A percentile compares a stretch with the other conserved stretches of the same genome.
Evolutionary conservation across 2,329 filamentous ascomycete genomes (phyloP).

Genomic region (Colletotrichum euphorbiae): DNA sequence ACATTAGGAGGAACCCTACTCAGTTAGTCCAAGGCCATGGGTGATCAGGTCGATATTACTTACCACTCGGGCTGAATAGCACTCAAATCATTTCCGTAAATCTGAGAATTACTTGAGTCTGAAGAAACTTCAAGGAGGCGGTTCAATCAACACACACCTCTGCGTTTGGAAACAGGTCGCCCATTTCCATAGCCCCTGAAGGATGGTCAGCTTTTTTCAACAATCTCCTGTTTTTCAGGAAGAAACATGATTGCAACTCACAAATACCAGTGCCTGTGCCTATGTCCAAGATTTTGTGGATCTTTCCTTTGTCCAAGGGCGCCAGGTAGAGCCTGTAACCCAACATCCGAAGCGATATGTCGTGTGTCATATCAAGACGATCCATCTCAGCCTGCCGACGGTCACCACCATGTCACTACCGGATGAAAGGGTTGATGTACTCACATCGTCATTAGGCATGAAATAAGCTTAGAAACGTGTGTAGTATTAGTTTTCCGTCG

Average conservation of each 20-base stretch:
- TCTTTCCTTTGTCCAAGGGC: too few species aligned
- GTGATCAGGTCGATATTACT: not conserved
- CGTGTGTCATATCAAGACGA: too few species aligned
- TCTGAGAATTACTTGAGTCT: not conserved
- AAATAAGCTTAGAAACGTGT: too few species aligned
- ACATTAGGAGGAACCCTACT: constrained; percentile 69
- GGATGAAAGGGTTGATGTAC: too few species aligned
- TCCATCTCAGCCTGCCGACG: too few species aligned
- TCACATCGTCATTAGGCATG: too few species aligned
- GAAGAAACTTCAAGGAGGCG: not conserved
- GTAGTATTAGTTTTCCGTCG: too few species aligned
- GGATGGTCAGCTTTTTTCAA: not conserved
- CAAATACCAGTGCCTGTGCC: not conserved
- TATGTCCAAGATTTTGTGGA: not conserved
- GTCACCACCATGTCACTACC: too few species aligned
- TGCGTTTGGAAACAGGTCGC: not conserved
- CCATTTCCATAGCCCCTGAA: not conserved
- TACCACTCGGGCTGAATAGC: not conserved
- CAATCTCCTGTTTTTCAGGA: not conserved
- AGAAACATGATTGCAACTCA: not conserved
- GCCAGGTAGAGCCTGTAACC: too few species aligned
- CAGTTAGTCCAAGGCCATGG: not conserved
- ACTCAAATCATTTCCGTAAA: not conserved
- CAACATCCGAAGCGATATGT: too few species aligned
- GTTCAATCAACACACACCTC: not conserved